These are phyloP conservation scores for Tubosaeta brunneosetosa DNA, from an alignment of 768 basidiomycete genomes.

Conservation along the genomic window DNA sequence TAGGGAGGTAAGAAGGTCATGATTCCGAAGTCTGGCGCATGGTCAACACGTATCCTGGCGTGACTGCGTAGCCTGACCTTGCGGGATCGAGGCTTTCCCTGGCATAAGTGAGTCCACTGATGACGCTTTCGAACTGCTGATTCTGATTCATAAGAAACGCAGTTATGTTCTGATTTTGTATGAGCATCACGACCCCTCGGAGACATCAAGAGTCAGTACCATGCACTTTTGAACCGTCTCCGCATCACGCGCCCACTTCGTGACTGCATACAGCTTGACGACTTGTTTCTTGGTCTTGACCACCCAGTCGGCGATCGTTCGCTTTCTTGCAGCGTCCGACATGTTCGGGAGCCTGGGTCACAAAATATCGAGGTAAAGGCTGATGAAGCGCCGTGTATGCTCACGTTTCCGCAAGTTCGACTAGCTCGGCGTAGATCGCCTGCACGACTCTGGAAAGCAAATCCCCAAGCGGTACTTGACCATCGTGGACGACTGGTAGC, in stretches of 20 bases:
- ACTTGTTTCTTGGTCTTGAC: slow-evolving; percentile 88
- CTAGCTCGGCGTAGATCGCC: slow-evolving; percentile 76
- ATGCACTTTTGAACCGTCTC: slow-evolving; percentile 83
- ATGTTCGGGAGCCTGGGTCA: slow-evolving; percentile 64
- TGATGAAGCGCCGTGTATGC: slow-evolving; percentile 20
- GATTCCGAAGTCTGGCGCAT: slow-evolving; percentile 72
- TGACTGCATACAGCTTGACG: slow-evolving; percentile 81
- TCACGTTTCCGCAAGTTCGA: slow-evolving; percentile 83
- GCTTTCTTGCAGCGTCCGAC: slow-evolving; percentile 77
- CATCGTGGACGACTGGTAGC: slow-evolving; percentile 67
- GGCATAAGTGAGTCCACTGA: slow-evolving; percentile 57
- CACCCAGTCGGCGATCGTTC: slow-evolving; percentile 81
- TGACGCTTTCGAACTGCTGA: slow-evolving; percentile 70
- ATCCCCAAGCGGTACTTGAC: slow-evolving; percentile 69
- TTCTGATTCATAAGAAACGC: slow-evolving; percentile 85
- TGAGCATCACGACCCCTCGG: background rate
- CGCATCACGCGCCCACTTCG: slow-evolving; percentile 84
- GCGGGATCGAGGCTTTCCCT: slow-evolving; percentile 72
- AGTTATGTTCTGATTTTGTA: slow-evolving; percentile 63
- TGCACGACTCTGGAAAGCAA: slow-evolving; percentile 73
- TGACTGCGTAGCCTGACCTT: slow-evolving; percentile 44
- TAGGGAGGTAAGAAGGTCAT: slow-evolving; percentile 87
- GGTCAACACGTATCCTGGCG: background rate
- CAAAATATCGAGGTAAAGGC: background rate
- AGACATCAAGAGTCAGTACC: slow-evolving; percentile 37